A percentile compares a stretch with the other conserved stretches of the same genome.
These are phyloP conservation scores for Ascochyta rabiei DNA, from an alignment of 2,329 filamentous ascomycete genomes.

Conservation along the genomic window DNA sequence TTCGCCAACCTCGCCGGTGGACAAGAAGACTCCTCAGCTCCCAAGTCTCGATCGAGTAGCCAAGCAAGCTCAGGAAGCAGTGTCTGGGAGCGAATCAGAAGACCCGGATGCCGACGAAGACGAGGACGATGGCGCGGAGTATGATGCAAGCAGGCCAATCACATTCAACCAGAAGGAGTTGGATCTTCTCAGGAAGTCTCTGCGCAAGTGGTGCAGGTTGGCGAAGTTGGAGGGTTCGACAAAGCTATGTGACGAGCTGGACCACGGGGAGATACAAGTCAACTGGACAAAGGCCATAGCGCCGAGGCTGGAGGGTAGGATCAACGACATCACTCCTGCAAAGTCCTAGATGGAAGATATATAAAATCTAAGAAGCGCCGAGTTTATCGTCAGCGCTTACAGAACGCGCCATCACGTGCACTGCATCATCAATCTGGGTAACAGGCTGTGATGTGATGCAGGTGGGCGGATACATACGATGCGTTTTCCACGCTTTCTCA, in stretches of 20 bases:
- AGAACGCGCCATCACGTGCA: conserved; percentile 13
- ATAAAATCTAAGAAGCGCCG: background rate
- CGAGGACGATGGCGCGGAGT: conserved; percentile 48
- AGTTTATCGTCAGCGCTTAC: background rate
- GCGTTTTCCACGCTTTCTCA: conserved; percentile 6
- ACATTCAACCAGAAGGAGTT: conserved; percentile 51
- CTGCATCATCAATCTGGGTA: background rate
- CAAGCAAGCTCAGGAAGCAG: conserved; percentile 14
- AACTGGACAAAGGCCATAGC: conserved; percentile 83
- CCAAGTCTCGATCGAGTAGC: conserved; percentile 21
- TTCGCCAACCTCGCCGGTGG: conserved; percentile 32
- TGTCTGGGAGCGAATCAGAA: conserved; percentile 30
- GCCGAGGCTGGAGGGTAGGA: conserved; percentile 78
- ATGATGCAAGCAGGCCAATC: conserved; percentile 54
- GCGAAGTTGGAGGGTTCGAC: conserved; percentile 64
- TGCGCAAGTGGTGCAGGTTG: conserved; percentile 73
- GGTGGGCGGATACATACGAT: conserved; percentile 6
- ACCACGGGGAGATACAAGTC: conserved; percentile 64
- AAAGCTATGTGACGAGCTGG: conserved; percentile 60
- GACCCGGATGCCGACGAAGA: conserved; percentile 48
- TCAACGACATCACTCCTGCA: conserved; percentile 48
- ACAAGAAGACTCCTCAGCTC: conserved; percentile 16
- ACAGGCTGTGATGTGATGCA: conserved; percentile 7
- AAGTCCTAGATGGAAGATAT: background rate
- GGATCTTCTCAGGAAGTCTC: conserved; percentile 70